Percentiles rank a stretch among this genome's conserved stretches.
These are phyloP conservation scores for Saturnispora sanitii DNA, from an alignment of 805 yeast genomes.

Conservation along the genomic window DNA sequence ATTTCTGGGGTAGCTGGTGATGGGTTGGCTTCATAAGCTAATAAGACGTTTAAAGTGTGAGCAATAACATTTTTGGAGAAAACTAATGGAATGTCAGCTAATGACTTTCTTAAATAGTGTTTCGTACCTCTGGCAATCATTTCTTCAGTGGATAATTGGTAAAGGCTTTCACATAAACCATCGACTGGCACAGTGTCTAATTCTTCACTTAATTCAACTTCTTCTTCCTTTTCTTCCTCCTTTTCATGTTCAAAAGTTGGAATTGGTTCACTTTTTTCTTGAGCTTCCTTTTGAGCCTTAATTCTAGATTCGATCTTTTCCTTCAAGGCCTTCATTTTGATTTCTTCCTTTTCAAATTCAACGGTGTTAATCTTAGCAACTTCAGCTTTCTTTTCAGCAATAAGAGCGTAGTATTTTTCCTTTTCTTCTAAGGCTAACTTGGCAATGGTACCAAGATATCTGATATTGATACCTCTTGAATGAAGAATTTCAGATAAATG, in stretches of 20 bases:
- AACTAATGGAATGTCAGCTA: constrained; percentile 39
- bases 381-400: constrained; percentile 21
- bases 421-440: constrained; percentile 18
- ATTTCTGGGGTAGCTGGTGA: constrained; percentile 32
- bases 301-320: constrained; percentile 26
- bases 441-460: constrained; percentile 71
- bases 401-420: constrained; percentile 12
- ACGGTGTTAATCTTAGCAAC: constrained; percentile 26
- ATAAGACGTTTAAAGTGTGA: constrained; percentile 61
- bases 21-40: constrained; percentile 41
- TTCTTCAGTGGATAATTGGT: constrained; percentile 45
- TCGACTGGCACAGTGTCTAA: constrained; percentile 34
- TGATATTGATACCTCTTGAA: constrained; percentile 73
- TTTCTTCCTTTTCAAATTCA: constrained; percentile 21
- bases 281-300: constrained; percentile 14
- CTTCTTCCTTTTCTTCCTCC: constrained; percentile 26
- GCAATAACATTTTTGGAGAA: constrained; percentile 52
- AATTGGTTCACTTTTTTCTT: constrained; percentile 13
- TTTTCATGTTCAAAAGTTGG: constrained; percentile 22
- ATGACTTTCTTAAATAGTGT: constrained; percentile 50
- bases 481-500: constrained; percentile 67
- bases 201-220: constrained; percentile 24
- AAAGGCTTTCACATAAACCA: constrained; percentile 39
- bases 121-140: constrained; percentile 74
- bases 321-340: constrained; percentile 19